phyloP scores from a whole-genome alignment of 352 stramenopile genomes.

The Aphanomyces stellatus region DNA sequence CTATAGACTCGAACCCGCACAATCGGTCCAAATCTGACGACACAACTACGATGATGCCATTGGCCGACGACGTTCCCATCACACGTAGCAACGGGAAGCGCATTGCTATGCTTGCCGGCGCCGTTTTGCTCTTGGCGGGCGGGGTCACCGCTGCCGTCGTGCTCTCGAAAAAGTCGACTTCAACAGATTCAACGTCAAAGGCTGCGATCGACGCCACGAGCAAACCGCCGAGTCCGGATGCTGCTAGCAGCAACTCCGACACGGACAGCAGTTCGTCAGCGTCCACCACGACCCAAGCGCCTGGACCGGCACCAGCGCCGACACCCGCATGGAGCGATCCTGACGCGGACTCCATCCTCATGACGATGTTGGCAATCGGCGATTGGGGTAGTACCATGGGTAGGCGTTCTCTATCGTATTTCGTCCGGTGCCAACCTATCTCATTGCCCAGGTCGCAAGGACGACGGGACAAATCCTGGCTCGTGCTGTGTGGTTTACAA shows the following conservation, averaged over 20 bases:
- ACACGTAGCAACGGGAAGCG: neutral
- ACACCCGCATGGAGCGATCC: conserved; percentile 4
- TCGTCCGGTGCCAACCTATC: neutral
- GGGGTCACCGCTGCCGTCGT: neutral
- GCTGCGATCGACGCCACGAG: neutral
- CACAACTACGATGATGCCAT: neutral
- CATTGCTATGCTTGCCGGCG: neutral
- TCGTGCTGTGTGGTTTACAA: conserved; percentile 69
- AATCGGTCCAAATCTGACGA: no score
- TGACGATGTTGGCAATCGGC: conserved; percentile 84
- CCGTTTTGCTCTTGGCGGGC: neutral
- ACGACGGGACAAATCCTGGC: conserved; percentile 26
- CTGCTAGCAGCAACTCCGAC: no score
- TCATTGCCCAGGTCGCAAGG: neutral
- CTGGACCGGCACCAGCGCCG: neutral
- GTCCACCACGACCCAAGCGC: neutral
- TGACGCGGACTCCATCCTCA: conserved; percentile 4
- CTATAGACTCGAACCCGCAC: no score
- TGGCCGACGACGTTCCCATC: neutral
- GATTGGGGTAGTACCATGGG: conserved; percentile 80
- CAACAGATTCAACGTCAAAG: neutral
- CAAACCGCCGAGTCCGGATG: neutral
- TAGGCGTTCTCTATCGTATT: neutral
- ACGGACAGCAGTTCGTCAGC: neutral
- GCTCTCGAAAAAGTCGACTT: neutral